These are phyloP conservation scores for Pseudoturritis turrita DNA, from an alignment of 345 rosid species.

Conservation along the genomic window DNA sequence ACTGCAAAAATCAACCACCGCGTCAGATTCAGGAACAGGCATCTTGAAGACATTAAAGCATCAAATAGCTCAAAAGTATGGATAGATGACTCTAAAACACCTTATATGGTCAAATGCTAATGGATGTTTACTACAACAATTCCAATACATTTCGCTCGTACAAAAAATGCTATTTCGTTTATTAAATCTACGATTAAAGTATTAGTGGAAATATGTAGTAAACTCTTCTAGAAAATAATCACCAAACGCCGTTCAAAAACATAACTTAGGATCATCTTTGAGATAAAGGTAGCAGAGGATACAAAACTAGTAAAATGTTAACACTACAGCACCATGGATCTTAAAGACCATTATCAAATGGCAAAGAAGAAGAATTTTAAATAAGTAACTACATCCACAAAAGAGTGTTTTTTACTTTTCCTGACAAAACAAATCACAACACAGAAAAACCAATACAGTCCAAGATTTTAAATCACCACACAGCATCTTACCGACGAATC, in stretches of 20 bases:
- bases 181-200: too few relatives aligned
- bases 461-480: neutral
- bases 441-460: neutral
- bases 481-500: neutral
- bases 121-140: neutral
- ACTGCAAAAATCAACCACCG: conserved; percentile 58
- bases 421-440: neutral
- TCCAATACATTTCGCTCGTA: neutral
- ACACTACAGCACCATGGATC: too few relatives aligned
- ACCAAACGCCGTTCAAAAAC: too few relatives aligned
- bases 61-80: neutral
- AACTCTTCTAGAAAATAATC: too few relatives aligned
- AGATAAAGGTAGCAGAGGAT: too few relatives aligned
- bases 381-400: neutral
- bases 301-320: too few relatives aligned
- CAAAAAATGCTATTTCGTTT: too few relatives aligned
- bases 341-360: neutral
- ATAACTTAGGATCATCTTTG: too few relatives aligned
- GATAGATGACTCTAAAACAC: neutral
- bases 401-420: neutral
- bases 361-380: neutral
- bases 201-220: too few relatives aligned
- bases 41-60: neutral
- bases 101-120: neutral
- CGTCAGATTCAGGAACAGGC: neutral